A percentile compares a stretch with the other conserved stretches of the same genome.
Evolutionary conservation across 805 yeast genomes (phyloP).

Genomic region (Candida wancherniae): DNA sequence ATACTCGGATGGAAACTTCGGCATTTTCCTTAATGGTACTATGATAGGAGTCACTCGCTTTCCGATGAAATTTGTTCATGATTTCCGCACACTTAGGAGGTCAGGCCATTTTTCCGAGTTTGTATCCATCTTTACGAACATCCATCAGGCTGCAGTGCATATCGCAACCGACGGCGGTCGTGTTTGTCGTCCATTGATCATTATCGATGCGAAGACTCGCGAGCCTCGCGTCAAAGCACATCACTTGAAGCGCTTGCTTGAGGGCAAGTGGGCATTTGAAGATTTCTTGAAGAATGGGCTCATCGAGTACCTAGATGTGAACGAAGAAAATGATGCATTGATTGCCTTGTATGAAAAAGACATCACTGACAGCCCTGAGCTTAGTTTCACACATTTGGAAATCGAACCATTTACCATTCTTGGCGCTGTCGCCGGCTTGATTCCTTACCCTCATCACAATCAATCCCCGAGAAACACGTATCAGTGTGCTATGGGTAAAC

Average conservation of each 20-base stretch:
- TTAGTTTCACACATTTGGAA: conserved; percentile 78
- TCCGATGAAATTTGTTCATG: conserved; percentile 75
- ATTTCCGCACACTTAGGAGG: conserved; percentile 78
- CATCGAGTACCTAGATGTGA: conserved; percentile 94
- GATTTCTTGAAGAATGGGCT: conserved; percentile 81
- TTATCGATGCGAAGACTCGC: conserved; percentile 60
- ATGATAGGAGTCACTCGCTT: conserved; percentile 83
- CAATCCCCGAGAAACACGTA: conserved; percentile 91
- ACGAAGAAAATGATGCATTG: conserved; percentile 91
- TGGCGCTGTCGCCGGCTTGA: conserved; percentile 90
- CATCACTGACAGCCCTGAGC: conserved; percentile 40
- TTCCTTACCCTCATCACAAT: conserved; percentile 90
- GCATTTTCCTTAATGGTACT: conserved; percentile 92
- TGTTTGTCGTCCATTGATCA: conserved; percentile 93
- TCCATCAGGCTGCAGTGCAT: conserved; percentile 89
- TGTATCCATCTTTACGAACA: conserved; percentile 83
- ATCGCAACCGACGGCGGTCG: conserved; percentile 99
- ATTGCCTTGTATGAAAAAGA: conserved; percentile 81
- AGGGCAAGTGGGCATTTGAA: conserved; percentile 81
- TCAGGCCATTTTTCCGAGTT: conserved; percentile 83
- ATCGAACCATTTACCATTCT: conserved; percentile 91
- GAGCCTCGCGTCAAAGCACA: conserved; percentile 63
- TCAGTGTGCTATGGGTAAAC: conserved; percentile 97
- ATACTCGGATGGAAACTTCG: conserved; percentile 72
- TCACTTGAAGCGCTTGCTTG: conserved; percentile 59